These are phyloP conservation scores for Miamiensis avidus DNA, from an alignment of 169 alveolate species.

Conservation along the genomic window DNA sequence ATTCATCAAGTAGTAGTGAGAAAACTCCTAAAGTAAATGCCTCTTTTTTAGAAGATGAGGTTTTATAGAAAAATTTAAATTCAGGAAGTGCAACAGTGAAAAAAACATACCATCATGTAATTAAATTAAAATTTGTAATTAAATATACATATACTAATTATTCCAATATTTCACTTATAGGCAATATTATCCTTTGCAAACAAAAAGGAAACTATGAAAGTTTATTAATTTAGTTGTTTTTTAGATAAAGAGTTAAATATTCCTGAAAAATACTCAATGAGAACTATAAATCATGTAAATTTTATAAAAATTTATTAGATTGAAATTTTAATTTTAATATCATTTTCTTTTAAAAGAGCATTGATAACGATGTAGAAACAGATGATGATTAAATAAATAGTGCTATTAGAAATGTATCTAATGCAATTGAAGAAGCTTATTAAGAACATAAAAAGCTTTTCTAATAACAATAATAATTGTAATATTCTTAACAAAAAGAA, in stretches of 20 bases:
- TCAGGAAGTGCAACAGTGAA: neutral
- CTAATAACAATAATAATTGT: neutral
- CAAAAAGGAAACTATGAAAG: neutral
- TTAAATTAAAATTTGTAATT: too few relatives aligned
- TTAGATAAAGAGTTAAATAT: neutral
- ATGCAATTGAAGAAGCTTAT: neutral
- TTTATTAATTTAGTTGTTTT: neutral
- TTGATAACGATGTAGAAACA: neutral
- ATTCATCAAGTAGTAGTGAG: neutral
- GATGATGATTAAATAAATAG: neutral
- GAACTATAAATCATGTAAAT: neutral
- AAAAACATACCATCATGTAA: neutral
- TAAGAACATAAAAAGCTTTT: too few relatives aligned
- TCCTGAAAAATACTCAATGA: neutral
- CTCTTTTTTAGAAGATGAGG: neutral
- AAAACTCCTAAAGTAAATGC: neutral
- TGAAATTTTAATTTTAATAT: neutral
- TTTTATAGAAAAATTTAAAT: neutral
- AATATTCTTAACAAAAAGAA: neutral
- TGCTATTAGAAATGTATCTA: neutral
- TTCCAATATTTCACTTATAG: neutral
- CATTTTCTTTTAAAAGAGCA: neutral
- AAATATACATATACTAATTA: neutral
- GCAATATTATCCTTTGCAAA: neutral
- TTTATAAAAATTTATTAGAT: neutral